Percentiles rank a stretch among this genome's conserved stretches.
phyloP scores from a whole-genome alignment of 2,329 filamentous ascomycete species.

The Fusarium humuli region DNA sequence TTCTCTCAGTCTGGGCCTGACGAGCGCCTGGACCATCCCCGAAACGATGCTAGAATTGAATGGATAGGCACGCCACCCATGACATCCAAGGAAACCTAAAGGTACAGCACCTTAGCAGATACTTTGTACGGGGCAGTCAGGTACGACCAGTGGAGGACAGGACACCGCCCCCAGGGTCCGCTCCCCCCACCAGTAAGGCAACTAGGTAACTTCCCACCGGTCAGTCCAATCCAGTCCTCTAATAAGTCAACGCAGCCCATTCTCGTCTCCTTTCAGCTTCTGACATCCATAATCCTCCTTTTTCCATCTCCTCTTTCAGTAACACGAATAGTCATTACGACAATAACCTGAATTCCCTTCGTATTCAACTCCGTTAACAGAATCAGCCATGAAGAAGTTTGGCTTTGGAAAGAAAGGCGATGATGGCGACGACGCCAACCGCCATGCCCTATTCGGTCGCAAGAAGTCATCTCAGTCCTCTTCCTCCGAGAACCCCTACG shows the following conservation, averaged over 20 bases:
- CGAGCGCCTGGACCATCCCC: slow-evolving; percentile 41
- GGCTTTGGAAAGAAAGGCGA: slow-evolving; percentile 67
- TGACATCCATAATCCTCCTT: slow-evolving; percentile 8
- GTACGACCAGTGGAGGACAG: background rate
- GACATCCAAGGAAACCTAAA: slow-evolving; percentile 7
- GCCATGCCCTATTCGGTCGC: slow-evolving; percentile 64
- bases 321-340: background rate
- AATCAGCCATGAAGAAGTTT: slow-evolving; percentile 67
- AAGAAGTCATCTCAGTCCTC: slow-evolving; percentile 64
- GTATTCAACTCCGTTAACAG: background rate
- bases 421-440: slow-evolving; percentile 61
- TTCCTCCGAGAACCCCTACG: slow-evolving; percentile 67
- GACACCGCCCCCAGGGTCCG: slow-evolving; percentile 44
- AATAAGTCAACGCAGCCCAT: slow-evolving; percentile 37
- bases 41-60: slow-evolving; percentile 35
- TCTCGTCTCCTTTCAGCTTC: slow-evolving; percentile 34
- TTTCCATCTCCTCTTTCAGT: background rate
- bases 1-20: slow-evolving; percentile 35
- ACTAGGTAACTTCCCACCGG: slow-evolving; percentile 5
- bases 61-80: slow-evolving; percentile 27
- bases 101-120: background rate
- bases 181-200: slow-evolving; percentile 12
- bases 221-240: slow-evolving; percentile 30
- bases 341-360: slow-evolving; percentile 1
- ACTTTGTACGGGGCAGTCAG: slow-evolving; percentile 2